Evolutionary conservation across 345 rosid species (phyloP).

Genomic region (Rhizophora mangle): DNA sequence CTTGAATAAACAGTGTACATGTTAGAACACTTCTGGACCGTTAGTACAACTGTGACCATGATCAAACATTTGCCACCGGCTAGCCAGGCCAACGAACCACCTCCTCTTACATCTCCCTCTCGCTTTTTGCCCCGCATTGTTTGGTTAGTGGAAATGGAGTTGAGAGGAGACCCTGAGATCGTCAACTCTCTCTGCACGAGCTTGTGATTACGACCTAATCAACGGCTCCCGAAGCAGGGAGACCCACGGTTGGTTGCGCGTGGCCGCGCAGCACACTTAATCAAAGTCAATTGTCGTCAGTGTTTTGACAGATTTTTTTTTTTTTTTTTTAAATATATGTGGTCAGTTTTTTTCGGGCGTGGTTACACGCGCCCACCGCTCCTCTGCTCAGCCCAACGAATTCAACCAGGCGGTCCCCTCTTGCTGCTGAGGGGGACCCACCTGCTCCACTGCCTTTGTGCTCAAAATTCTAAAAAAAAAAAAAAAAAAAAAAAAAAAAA

Average conservation of each 20-base stretch:
- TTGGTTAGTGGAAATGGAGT: slow-evolving; percentile 14
- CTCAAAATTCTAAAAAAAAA: neutral
- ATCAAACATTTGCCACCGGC: neutral
- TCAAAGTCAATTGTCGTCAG: too few species aligned
- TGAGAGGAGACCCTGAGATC: neutral
- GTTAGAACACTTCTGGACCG: too few species aligned
- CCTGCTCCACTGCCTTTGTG: slow-evolving; percentile 27
- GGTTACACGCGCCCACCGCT: neutral
- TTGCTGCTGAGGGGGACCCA: slow-evolving; percentile 32
- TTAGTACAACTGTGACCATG: too few species aligned
- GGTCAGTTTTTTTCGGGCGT: neutral
- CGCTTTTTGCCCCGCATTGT: neutral
- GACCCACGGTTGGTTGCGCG: too few species aligned
- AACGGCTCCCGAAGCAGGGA: too few species aligned
- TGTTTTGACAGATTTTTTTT: too few species aligned
- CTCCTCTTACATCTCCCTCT: slow-evolving; percentile 8
- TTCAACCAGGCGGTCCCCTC: slow-evolving; percentile 27
- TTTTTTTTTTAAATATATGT: too few species aligned
- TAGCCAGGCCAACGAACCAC: slow-evolving; percentile 20
- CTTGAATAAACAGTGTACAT: too few species aligned
- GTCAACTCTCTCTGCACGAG: neutral
- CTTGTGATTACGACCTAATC: too few species aligned
- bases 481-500: too few species aligned
- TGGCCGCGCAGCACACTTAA: too few species aligned
- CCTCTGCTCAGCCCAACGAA: neutral